phyloP scores from a whole-genome alignment of 1,284 basidiomycete genomes.

The Irpex sp. region DNA sequence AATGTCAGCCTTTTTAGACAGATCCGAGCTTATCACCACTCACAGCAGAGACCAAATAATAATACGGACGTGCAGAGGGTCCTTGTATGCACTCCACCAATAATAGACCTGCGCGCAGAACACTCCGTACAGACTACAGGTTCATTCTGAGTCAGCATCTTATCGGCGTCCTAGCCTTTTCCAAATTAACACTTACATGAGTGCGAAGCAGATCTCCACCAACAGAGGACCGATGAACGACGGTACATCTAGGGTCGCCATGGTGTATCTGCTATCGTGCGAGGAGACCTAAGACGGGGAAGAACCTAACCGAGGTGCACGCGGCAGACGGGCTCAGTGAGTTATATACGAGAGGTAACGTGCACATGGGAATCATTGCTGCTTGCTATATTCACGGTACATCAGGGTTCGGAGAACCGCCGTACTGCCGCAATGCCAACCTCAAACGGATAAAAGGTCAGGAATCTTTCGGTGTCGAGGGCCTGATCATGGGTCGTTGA shows the following conservation, averaged over 20 bases:
- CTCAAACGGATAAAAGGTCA: not conserved
- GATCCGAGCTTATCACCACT: not conserved
- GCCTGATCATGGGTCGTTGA: not conserved
- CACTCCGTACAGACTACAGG: not conserved
- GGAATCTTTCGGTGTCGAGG: not conserved
- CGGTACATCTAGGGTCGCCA: not conserved
- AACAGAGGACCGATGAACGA: not conserved
- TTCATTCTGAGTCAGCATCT: not conserved
- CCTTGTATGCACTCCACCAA: not conserved
- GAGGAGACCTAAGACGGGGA: not conserved
- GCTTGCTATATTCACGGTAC: not conserved
- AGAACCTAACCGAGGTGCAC: not conserved
- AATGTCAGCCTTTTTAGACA: not conserved
- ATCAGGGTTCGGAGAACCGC: not conserved
- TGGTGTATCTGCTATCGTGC: not conserved
- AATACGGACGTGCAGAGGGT: not conserved
- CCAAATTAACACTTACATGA: not conserved
- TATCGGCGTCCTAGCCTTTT: not conserved
- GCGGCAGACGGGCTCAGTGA: not conserved
- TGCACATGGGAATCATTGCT: not conserved
- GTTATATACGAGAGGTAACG: not conserved
- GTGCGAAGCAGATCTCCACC: not conserved
- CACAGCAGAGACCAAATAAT: not conserved
- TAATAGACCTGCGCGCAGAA: slow-evolving; percentile 4
- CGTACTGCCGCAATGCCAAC: not conserved